Percentiles rank a stretch among this genome's conserved stretches.
These are phyloP conservation scores for Colletotrichum gloeosporioides DNA, from an alignment of 2,329 filamentous ascomycete genomes.

Conservation along the genomic window DNA sequence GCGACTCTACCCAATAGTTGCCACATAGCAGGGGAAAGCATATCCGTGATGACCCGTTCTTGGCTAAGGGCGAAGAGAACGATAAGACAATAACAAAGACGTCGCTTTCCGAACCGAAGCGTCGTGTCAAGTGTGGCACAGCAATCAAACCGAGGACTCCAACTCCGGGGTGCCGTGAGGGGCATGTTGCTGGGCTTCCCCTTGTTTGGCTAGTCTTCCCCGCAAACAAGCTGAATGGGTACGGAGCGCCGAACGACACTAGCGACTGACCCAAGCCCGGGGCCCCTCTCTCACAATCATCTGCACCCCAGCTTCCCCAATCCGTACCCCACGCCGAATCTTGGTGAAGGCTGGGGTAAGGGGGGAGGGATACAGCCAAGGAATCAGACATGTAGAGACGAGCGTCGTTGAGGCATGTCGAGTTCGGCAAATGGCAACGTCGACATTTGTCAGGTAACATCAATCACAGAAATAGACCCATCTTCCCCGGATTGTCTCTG, in stretches of 20 bases:
- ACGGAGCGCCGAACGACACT: neutral
- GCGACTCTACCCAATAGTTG: neutral
- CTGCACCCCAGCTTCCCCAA: neutral
- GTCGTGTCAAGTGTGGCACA: neutral
- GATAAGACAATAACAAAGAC: neutral
- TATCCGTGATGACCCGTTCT: neutral
- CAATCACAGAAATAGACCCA: neutral
- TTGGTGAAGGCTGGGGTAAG: neutral
- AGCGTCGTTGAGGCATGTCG: neutral
- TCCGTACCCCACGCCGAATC: neutral
- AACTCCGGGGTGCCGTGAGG: neutral
- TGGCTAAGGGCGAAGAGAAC: neutral
- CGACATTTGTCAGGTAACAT: neutral
- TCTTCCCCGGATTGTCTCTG: neutral
- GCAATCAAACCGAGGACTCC: neutral
- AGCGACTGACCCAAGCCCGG: neutral
- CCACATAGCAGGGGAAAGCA: neutral
- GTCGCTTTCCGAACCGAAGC: slow-evolving; percentile 1
- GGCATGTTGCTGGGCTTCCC: neutral
- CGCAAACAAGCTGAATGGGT: neutral
- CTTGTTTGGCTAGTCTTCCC: neutral
- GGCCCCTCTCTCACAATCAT: neutral
- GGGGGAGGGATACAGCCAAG: neutral
- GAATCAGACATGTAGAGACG: neutral
- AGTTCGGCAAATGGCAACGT: neutral